Percentiles rank a stretch among this genome's conserved stretches.
Evolutionary conservation across 2,329 filamentous ascomycete genomes (phyloP).

Genomic region (Triangularia setosa): DNA sequence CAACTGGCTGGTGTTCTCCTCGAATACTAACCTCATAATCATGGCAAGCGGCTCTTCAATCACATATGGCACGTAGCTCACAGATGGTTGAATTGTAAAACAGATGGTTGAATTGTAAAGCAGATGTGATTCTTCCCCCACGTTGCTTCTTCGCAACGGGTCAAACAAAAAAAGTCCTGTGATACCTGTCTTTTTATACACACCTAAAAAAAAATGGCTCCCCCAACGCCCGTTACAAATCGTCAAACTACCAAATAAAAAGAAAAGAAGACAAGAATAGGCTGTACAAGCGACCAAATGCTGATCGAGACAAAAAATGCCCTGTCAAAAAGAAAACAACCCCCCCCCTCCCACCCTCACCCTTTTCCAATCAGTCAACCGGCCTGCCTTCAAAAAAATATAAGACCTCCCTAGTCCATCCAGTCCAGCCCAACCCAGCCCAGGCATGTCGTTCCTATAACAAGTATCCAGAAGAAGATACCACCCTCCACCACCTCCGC

Average conservation of each 20-base stretch:
- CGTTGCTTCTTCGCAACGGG: background rate
- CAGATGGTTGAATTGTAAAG: background rate
- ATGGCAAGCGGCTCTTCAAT: no score
- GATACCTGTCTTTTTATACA: constrained; percentile 2
- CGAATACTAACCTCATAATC: no score
- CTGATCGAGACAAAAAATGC: background rate
- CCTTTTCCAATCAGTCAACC: background rate
- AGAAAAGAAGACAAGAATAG: background rate
- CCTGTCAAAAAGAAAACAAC: background rate
- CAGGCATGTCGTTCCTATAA: background rate
- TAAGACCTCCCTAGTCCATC: background rate
- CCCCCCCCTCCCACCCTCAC: background rate
- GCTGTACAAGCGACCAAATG: background rate
- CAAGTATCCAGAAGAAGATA: background rate
- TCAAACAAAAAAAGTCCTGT: background rate
- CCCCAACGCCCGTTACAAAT: constrained; percentile 10
- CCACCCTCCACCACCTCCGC: background rate
- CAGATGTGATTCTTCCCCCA: background rate
- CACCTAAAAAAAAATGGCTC: constrained; percentile 3
- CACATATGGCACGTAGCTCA: background rate
- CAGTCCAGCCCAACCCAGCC: background rate
- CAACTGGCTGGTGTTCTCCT: no score
- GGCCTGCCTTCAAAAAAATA: background rate
- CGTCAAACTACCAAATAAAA: background rate
- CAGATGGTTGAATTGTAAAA: background rate